A percentile compares a stretch with the other conserved stretches of the same genome.
Conservation (phyloP, 768 basidiomycete species). For the Boletus tomentosulus region DNA sequence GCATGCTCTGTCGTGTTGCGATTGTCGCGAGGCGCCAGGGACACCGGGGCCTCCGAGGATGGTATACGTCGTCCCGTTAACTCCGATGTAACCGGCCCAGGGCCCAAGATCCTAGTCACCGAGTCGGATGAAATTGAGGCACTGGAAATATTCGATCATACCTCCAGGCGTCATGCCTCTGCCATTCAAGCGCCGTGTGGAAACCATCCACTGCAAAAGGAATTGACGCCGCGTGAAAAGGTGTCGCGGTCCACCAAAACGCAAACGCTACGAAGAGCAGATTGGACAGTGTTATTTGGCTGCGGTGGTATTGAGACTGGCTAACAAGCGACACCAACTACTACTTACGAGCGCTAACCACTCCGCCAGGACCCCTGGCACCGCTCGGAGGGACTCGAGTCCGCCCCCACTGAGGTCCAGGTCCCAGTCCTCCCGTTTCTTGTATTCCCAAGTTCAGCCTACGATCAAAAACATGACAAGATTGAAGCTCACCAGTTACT, state of each 20-base stretch:
- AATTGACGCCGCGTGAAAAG: conserved; percentile 55
- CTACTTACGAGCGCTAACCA: too few relatives aligned
- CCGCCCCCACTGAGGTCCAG: too few relatives aligned
- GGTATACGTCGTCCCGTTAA: conserved; percentile 51
- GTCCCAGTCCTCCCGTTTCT: too few relatives aligned
- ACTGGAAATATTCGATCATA: conserved; percentile 21
- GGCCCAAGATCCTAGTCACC: conserved; percentile 47
- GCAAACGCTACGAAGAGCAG: too few relatives aligned
- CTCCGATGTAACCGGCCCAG: conserved; percentile 64
- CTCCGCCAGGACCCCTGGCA: too few relatives aligned
- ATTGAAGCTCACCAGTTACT: too few relatives aligned
- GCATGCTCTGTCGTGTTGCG: conserved; percentile 55
- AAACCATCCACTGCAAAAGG: conserved; percentile 69
- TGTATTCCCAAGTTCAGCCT: too few relatives aligned
- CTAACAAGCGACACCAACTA: too few relatives aligned
- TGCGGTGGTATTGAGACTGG: too few relatives aligned
- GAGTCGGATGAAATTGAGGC: conserved; percentile 6
- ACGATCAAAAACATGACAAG: too few relatives aligned
- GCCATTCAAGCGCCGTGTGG: conserved; percentile 48
- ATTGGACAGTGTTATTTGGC: too few relatives aligned
- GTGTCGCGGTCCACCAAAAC: conserved; percentile 30
- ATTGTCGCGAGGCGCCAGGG: conserved; percentile 33
- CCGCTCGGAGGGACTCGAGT: too few relatives aligned
- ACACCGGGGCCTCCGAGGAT: conserved; percentile 53
- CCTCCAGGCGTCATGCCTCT: conserved; percentile 21